phyloP scores from a whole-genome alignment of 495 filamentous ascomycete genomes.

The Aspergillus campestris region DNA sequence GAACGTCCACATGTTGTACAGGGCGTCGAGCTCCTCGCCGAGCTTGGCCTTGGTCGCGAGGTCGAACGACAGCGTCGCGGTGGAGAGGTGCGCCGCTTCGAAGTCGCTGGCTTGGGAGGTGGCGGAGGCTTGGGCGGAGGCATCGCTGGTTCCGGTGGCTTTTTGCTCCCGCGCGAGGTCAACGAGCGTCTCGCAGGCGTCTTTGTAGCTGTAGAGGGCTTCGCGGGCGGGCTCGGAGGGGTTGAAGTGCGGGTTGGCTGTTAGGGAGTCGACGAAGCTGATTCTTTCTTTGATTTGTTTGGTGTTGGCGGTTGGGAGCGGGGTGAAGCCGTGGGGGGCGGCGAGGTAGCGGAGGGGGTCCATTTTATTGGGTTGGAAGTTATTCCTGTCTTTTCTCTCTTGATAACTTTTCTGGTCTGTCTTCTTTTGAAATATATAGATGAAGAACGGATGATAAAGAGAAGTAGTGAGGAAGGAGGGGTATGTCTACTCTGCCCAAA shows the following conservation, averaged over 20 bases:
- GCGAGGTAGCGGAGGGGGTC: constrained; percentile 6
- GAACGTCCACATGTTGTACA: constrained; percentile 6
- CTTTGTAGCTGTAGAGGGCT: not conserved
- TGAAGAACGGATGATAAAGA: too few species aligned
- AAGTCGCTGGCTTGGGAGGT: not conserved
- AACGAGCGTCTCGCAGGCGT: constrained; percentile 1
- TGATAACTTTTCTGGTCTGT: too few species aligned
- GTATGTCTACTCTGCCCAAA: too few species aligned
- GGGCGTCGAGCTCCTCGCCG: constrained; percentile 7
- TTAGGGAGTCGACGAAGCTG: constrained; percentile 1
- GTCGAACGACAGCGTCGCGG: constrained; percentile 4
- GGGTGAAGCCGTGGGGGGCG: constrained; percentile 2
- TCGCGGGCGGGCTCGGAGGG: not conserved
- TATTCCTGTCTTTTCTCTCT: too few species aligned
- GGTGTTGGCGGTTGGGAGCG: not conserved
- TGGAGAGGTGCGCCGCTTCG: not conserved
- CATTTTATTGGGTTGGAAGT: not conserved
- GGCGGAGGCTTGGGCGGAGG: not conserved
- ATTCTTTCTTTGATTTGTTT: constrained; percentile 6
- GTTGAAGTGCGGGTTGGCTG: not conserved
- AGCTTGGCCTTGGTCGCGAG: constrained; percentile 9
- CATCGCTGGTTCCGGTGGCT: not conserved
- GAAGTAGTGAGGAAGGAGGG: too few species aligned
- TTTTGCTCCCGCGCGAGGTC: not conserved
- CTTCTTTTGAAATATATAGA: too few species aligned